Conservation (phyloP, 495 filamentous ascomycete genomes). For the Xylaria scruposa region DNA sequence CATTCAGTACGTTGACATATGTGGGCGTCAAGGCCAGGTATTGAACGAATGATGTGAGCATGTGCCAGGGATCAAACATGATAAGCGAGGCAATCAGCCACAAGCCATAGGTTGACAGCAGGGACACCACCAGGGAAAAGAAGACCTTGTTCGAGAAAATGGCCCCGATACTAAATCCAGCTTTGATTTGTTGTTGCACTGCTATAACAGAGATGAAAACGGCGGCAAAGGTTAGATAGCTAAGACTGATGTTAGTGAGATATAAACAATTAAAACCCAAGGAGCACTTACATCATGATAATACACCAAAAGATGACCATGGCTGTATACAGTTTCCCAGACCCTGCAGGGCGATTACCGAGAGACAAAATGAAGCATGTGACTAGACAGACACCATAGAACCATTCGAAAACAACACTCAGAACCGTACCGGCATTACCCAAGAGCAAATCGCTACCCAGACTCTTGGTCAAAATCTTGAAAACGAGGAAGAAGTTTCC, state of each 20-base stretch:
- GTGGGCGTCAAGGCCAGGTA: conserved; percentile 95
- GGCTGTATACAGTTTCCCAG: conserved; percentile 90
- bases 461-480: conserved; percentile 89
- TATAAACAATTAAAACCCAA: conserved; percentile 11
- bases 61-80: conserved; percentile 99
- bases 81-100: conserved; percentile 91
- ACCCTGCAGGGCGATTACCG: conserved; percentile 95
- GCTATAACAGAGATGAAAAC: conserved; percentile 92
- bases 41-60: conserved; percentile 95
- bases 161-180: conserved; percentile 67
- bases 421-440: conserved; percentile 78
- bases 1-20: conserved; percentile 96
- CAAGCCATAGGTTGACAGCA: conserved; percentile 90
- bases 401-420: conserved; percentile 92
- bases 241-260: conserved; percentile 40
- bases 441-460: conserved; percentile 70
- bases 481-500: conserved; percentile 99
- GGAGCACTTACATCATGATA: conserved; percentile 79
- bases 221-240: conserved; percentile 92
- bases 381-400: conserved; percentile 89
- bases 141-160: conserved; percentile 89
- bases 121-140: conserved; percentile 90
- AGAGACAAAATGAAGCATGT: conserved; percentile 95
- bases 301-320: conserved; percentile 97
- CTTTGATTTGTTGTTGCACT: conserved; percentile 70